Evolutionary conservation across 192 early-diverging fungal species (phyloP).

Genomic region (Coemansia sp.): DNA sequence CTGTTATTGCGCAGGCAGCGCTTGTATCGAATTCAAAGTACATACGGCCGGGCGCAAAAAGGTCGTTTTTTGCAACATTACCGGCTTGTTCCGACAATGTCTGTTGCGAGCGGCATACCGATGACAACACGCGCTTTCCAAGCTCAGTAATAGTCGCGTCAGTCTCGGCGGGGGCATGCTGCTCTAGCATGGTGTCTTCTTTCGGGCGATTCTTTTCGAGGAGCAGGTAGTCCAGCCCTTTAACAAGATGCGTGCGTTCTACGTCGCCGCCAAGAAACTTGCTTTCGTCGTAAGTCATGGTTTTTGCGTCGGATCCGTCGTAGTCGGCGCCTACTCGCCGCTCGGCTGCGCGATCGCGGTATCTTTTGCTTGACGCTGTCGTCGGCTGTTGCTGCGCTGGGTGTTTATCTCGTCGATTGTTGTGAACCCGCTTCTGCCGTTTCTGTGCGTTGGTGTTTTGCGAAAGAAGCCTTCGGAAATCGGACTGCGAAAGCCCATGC

Average conservation of each 20-base stretch:
- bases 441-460: background rate
- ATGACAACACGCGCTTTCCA: slow-evolving; percentile 22
- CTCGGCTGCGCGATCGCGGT: slow-evolving; percentile 92
- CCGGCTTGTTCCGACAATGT: slow-evolving; percentile 26
- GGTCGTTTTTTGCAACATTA: slow-evolving; percentile 57
- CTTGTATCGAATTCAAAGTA: slow-evolving; percentile 63
- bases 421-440: background rate
- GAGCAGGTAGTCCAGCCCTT: slow-evolving; percentile 85
- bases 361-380: slow-evolving; percentile 24
- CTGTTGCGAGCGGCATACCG: slow-evolving; percentile 51
- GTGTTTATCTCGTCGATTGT: background rate
- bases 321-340: slow-evolving; percentile 60
- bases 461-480: slow-evolving; percentile 27
- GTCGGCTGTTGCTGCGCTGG: background rate
- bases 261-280: slow-evolving; percentile 88
- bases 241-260: slow-evolving; percentile 88
- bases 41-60: slow-evolving; percentile 77
- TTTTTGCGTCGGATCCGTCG: slow-evolving; percentile 5
- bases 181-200: slow-evolving; percentile 41
- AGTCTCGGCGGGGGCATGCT: slow-evolving; percentile 8
- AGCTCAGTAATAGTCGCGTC: slow-evolving; percentile 9
- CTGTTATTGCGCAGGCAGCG: slow-evolving; percentile 56
- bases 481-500: slow-evolving; percentile 10
- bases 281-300: slow-evolving; percentile 67
- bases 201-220: slow-evolving; percentile 67